Base-by-base conservation (phyloP, 2,329 filamentous ascomycete species). In the Colletotrichum tropicicola region DNA sequence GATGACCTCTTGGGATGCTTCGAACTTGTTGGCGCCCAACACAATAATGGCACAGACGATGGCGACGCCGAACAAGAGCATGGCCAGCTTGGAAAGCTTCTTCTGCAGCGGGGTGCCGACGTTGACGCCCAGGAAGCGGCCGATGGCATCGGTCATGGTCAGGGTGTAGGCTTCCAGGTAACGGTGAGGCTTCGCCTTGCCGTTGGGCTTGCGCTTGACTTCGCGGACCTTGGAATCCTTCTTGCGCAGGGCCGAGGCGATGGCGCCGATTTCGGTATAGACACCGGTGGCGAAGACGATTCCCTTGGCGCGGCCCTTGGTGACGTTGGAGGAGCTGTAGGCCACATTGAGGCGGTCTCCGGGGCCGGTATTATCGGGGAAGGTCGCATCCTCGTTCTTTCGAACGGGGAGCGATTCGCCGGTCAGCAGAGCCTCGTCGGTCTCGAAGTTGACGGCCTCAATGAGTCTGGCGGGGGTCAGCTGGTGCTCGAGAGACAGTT, bases 81-180 rank as follows among this genome's bases (percentile, higher is more conserved):
- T 79, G 7, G 89, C 89, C 47, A 91, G 81, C 73, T 88, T 87
- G 23, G 87, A 89, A 15, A 92, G 79, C 69, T 88, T 90, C 61
- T 85, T 82, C 73, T 91, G 88, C n/a, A 92, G 79, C 1, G 89
- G 89, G 3, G 89, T 91, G 37, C 89, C 89, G 8, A 89, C 84
- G 63, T 84, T 88, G 59, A 90, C 81, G 45, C 89, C 89, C 1
- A 91, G 77, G 70, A 91, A 89, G 13, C 80, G 78, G n/a, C 86
- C 87, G 48, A 88, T 73, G 7, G 83, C 82, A 73, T 89, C 86
- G n/a, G 76, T 79, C 21, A 79, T 75, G 8, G 85, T 88, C 76
- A 79, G 67, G 8, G 68, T 68, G 54, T 73, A 73, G 10, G 77
- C 77, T 54, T 78, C 69, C 8, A 76, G 63, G 53, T 85, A 84